Conservation (phyloP, 2,329 filamentous ascomycete species). For the Mariannaea sp. region DNA sequence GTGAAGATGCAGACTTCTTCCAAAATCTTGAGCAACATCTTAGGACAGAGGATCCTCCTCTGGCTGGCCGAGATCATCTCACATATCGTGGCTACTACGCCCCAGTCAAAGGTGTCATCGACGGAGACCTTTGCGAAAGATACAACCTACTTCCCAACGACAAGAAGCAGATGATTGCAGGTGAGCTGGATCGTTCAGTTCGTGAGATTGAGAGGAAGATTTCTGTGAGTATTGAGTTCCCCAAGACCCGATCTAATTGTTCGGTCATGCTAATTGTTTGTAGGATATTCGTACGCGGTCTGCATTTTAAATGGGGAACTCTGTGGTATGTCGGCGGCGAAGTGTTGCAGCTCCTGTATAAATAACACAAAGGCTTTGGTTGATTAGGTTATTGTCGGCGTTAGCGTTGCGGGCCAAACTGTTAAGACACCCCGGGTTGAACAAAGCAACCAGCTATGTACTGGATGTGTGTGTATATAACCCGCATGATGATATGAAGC, state of each 20-base stretch:
- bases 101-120: slow-evolving; percentile 94
- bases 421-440: slow-evolving; percentile 35
- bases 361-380: slow-evolving; percentile 25
- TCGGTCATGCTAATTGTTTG: slow-evolving; percentile 33
- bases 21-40: slow-evolving; percentile 90
- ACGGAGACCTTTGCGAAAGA: slow-evolving; percentile 94
- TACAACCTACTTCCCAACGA: slow-evolving; percentile 83
- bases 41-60: slow-evolving; percentile 80
- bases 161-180: slow-evolving; percentile 94
- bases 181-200: slow-evolving; percentile 86
- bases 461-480: slow-evolving; percentile 33
- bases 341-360: slow-evolving; percentile 36
- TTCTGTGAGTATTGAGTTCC: slow-evolving; percentile 56
- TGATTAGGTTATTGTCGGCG: slow-evolving; percentile 37
- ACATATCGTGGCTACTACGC: slow-evolving; percentile 96
- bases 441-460: slow-evolving; percentile 35
- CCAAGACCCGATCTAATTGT: neutral
- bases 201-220: slow-evolving; percentile 97
- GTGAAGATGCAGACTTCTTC: slow-evolving; percentile 98
- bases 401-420: slow-evolving; percentile 38
- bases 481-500: slow-evolving; percentile 35
- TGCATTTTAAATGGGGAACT: slow-evolving; percentile 54
- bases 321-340: slow-evolving; percentile 31
- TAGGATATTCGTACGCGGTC: slow-evolving; percentile 64
- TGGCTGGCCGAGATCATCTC: slow-evolving; percentile 91